These are phyloP conservation scores for Teunomyces barrocoloradensis DNA, from an alignment of 805 yeast genomes.

Conservation along the genomic window DNA sequence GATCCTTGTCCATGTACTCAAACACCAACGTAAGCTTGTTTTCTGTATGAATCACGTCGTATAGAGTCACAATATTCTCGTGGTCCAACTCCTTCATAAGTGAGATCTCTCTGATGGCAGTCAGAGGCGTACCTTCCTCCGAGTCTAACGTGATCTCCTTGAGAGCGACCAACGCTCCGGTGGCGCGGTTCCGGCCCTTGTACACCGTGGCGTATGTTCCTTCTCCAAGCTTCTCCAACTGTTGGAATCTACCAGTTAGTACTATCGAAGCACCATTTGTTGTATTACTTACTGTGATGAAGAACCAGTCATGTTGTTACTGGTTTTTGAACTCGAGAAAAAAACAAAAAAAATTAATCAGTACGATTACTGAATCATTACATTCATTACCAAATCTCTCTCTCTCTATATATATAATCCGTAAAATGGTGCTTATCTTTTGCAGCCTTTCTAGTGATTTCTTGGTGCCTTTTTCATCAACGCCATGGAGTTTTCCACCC, in stretches of 20 bases:
- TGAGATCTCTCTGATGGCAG: slow-evolving; percentile 95
- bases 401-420: too few relatives aligned
- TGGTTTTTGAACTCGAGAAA: background rate
- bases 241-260: slow-evolving; percentile 34
- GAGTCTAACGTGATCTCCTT: slow-evolving; percentile 93
- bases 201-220: slow-evolving; percentile 99
- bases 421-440: background rate
- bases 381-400: background rate
- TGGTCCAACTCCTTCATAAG: slow-evolving; percentile 92
- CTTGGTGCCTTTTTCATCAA: slow-evolving; percentile 70
- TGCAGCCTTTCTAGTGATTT: slow-evolving; percentile 46
- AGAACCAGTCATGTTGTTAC: slow-evolving; percentile 34
- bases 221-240: slow-evolving; percentile 84
- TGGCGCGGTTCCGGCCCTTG: slow-evolving; percentile 82
- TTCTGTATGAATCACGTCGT: slow-evolving; percentile 96
- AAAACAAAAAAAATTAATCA: background rate
- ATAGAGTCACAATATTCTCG: slow-evolving; percentile 86
- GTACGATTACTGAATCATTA: background rate
- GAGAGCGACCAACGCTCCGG: slow-evolving; percentile 88
- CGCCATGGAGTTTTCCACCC: slow-evolving; percentile 79
- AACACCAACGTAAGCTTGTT: slow-evolving; percentile 92
- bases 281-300: slow-evolving; percentile 41
- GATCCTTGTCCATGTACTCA: slow-evolving; percentile 89
- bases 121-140: slow-evolving; percentile 98
- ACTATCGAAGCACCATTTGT: background rate